Conservation (phyloP, 2,329 filamentous ascomycete genomes). For the Metarhizium album region DNA sequence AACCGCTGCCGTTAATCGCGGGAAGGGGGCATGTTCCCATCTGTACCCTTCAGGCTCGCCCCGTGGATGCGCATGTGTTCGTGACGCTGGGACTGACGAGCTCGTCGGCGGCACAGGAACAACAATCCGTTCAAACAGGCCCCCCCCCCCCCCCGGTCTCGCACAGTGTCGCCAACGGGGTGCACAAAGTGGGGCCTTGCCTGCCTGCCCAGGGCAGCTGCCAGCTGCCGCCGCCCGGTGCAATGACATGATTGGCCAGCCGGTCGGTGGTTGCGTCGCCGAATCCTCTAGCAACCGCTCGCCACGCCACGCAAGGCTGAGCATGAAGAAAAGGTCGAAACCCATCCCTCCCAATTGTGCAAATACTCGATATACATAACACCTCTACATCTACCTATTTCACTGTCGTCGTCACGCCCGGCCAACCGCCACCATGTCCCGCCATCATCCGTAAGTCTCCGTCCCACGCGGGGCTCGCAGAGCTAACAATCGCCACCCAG, state of each 20-base stretch:
- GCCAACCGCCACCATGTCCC: constrained; percentile 57
- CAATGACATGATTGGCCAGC: constrained; percentile 1
- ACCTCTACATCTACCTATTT: neutral
- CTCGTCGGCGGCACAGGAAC: neutral
- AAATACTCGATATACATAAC: no score
- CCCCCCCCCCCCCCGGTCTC: neutral
- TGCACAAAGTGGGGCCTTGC: neutral
- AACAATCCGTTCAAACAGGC: neutral
- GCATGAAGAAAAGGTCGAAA: no score
- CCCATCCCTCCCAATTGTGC: no score
- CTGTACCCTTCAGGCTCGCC: neutral
- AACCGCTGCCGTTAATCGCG: no score
- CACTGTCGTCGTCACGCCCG: neutral
- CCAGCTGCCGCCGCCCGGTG: neutral
- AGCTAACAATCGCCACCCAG: constrained; percentile 32
- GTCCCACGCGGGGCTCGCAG: neutral
- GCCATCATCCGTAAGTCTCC: constrained; percentile 72
- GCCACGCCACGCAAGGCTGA: constrained; percentile 29
- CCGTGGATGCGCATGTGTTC: neutral
- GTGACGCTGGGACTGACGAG: neutral
- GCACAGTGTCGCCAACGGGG: neutral
- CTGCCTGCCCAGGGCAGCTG: neutral
- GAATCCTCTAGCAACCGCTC: neutral
- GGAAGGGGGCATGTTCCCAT: neutral
- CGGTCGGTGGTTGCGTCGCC: no score